Base-by-base conservation (phyloP, 208 protist species). In the Trypanosoma theileri region DNA sequence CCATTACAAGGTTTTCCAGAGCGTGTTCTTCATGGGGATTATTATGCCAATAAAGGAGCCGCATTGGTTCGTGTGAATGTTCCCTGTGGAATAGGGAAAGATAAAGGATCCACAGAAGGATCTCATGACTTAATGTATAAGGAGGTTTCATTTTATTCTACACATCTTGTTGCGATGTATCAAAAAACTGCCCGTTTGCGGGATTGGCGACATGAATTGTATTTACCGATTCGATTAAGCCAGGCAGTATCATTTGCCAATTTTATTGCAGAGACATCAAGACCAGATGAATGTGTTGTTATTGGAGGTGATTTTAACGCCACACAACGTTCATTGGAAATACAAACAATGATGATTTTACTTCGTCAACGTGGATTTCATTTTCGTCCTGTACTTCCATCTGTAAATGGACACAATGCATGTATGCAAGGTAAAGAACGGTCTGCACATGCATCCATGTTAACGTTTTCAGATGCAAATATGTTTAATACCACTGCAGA, bases 251-350 rank as follows among this genome's bases (percentile, higher is more conserved):
- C 86, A 12, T 52, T 96, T 42, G 87, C 87, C 0, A 75, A 92
- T 14, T 92, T 92, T 52, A 86, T 96, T 51, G 57, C 67, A 16
- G 75, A 75, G 65, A 96, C 90, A 26, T 93, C 86, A 28, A 75
- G 69, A 10, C 87, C 90, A 16, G 73, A 68, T 8, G 86, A 93
- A 73, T 61, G 53, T 59, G 71, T 96, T 66, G 85, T 96, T 52
- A 84, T 96, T 55, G 90, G 78, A 40, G 90, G 90, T 19, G 90
- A 96, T 69, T 96, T 96, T 72, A 96, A 96, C 75, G 79, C 76
- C 52, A 82, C 81, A 13, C 86, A 91, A 64, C 69, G 76, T 26
- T 96, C 90, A 26, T 69, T 96, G 10, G 90, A 96, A 78, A 73
- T 96, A 60, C 83, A 86, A 65, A 90, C 76, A 41, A 63, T 96